These are phyloP conservation scores for Spencermartinsiella ligniputridi DNA, from an alignment of 1,139 yeast genomes.

Conservation along the genomic window DNA sequence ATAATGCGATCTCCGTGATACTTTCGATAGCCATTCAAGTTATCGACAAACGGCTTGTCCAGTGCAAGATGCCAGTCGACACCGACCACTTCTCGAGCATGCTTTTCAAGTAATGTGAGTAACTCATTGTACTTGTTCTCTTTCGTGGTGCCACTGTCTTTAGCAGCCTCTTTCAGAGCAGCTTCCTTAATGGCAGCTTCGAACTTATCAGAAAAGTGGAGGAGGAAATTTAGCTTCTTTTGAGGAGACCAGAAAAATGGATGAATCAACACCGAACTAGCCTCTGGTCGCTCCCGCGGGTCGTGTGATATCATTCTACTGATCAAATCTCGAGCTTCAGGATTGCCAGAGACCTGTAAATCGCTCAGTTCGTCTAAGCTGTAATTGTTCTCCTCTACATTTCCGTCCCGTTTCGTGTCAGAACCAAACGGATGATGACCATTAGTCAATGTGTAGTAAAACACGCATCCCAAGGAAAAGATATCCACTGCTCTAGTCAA, in stretches of 20 bases:
- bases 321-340: constrained; percentile 71
- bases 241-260: constrained; percentile 84
- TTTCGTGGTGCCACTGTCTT: no score
- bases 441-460: constrained; percentile 73
- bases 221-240: constrained; percentile 72
- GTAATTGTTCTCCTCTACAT: constrained; percentile 72
- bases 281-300: constrained; percentile 72
- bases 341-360: constrained; percentile 41
- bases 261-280: constrained; percentile 63
- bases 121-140: constrained; percentile 79
- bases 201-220: constrained; percentile 85
- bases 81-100: constrained; percentile 50
- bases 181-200: constrained; percentile 82
- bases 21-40: constrained; percentile 85
- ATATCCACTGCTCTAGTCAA: constrained; percentile 90
- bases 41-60: constrained; percentile 66
- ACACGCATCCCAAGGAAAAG: constrained; percentile 92
- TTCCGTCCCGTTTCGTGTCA: constrained; percentile 78
- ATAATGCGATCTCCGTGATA: constrained; percentile 72
- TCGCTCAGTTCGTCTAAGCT: constrained; percentile 46
- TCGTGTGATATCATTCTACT: constrained; percentile 63
- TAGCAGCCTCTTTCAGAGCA: no score
- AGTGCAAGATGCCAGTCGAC: constrained; percentile 78
- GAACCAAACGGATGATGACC: constrained; percentile 97
- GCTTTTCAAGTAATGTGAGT: constrained; percentile 54